Percentiles rank a stretch among this genome's conserved stretches.
Evolutionary conservation across 805 yeast genomes (phyloP).

Genomic region (Blastobotrys muscicola): DNA sequence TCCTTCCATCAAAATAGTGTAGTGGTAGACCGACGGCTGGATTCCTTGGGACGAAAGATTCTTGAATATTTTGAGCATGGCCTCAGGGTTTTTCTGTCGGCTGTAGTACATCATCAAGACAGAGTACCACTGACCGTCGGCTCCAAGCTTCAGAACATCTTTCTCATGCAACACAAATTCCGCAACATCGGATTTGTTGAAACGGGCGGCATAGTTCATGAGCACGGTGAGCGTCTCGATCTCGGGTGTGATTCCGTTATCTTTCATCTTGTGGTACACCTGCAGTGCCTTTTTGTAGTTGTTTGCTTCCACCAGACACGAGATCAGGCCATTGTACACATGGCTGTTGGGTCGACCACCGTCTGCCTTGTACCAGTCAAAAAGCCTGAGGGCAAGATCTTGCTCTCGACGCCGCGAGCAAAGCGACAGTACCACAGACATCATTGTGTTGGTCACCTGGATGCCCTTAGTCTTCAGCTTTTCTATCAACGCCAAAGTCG

Average conservation of each 20-base stretch:
- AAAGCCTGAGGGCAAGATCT: constrained; percentile 19
- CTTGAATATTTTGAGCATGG: constrained; percentile 28
- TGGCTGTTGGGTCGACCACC: constrained; percentile 18
- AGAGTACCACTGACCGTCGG: constrained; percentile 24
- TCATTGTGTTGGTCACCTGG: constrained; percentile 16
- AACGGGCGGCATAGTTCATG: constrained; percentile 16
- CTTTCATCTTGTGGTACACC: constrained; percentile 22
- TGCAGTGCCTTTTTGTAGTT: constrained; percentile 25
- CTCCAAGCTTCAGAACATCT: constrained; percentile 20
- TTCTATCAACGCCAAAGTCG: constrained; percentile 24
- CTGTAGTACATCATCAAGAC: constrained; percentile 27
- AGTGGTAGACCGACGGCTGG: constrained; percentile 17
- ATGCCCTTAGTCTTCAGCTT: constrained; percentile 15
- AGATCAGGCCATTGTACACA: constrained; percentile 27
- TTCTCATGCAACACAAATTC: constrained; percentile 18
- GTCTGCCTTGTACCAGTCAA: constrained; percentile 20
- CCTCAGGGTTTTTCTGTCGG: constrained; percentile 25
- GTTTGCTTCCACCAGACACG: constrained; percentile 23
- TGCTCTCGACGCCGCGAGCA: constrained; percentile 23
- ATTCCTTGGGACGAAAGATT: constrained; percentile 15
- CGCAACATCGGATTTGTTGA: constrained; percentile 6
- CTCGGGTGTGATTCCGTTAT: constrained; percentile 8
- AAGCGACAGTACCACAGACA: constrained; percentile 20
- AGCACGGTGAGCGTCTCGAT: constrained; percentile 20
- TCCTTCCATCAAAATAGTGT: constrained; percentile 17